Evolutionary conservation across 139 green algal genomes (phyloP).

Genomic region (Haematococcus sp.): DNA sequence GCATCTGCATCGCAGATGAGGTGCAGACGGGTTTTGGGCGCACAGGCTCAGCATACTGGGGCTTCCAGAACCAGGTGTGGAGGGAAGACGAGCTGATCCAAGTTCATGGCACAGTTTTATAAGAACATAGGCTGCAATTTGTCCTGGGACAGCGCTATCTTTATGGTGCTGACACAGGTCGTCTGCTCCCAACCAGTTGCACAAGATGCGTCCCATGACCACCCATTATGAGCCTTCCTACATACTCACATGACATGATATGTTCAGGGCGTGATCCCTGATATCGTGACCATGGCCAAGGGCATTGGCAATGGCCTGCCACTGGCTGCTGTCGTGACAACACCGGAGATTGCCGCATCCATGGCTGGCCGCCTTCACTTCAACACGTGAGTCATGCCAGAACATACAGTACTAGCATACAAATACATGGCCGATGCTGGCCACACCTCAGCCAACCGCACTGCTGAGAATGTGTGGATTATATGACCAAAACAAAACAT

Average conservation of each 20-base stretch:
- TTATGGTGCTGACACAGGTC: no score
- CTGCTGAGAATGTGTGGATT: no score
- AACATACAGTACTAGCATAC: not conserved
- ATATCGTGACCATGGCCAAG: constrained; percentile 55
- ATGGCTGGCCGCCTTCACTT: constrained; percentile 83
- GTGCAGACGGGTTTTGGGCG: constrained; percentile 98
- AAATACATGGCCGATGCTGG: not conserved
- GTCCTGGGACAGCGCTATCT: no score
- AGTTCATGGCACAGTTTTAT: no score
- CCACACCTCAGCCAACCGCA: not conserved
- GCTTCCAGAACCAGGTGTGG: constrained; percentile 81
- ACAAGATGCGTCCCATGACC: no score
- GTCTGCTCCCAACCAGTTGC: no score
- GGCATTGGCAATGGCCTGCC: constrained; percentile 97
- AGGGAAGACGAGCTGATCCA: no score
- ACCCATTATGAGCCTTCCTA: not conserved
- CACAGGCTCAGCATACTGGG: constrained; percentile 92
- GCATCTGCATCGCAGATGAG: constrained; percentile 96
- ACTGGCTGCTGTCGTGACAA: constrained; percentile 95
- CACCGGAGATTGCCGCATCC: constrained; percentile 74
- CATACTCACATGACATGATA: not conserved
- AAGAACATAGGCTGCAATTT: not conserved
- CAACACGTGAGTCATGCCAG: constrained; percentile 78
- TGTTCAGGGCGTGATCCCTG: constrained; percentile 68
- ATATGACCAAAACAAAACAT: no score